A percentile compares a stretch with the other conserved stretches of the same genome.
Conservation (phyloP, 2,329 filamentous ascomycete species). For the Annulohypoxylon truncatum region DNA sequence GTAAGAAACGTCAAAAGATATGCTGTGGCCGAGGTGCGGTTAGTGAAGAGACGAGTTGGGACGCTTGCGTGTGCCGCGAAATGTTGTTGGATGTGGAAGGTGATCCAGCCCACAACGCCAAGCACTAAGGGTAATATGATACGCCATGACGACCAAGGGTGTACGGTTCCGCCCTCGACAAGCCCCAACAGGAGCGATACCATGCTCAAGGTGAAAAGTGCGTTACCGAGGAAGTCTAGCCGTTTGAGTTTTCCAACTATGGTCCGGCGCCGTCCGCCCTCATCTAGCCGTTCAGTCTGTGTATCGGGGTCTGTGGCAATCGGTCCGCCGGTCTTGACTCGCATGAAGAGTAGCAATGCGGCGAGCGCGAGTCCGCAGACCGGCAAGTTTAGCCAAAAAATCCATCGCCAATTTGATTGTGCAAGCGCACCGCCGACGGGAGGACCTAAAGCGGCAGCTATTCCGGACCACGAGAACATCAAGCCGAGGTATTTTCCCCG, state of each 20-base stretch:
- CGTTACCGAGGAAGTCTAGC: slow-evolving; percentile 48
- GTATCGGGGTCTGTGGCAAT: not conserved
- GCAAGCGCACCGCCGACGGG: slow-evolving; percentile 43
- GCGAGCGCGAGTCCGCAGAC: slow-evolving; percentile 27
- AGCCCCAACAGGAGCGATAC: slow-evolving; percentile 53
- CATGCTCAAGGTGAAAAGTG: slow-evolving; percentile 50
- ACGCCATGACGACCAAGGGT: slow-evolving; percentile 34
- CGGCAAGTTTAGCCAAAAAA: slow-evolving; percentile 54
- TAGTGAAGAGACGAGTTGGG: not conserved
- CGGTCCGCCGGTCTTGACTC: not conserved
- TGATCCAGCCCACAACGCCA: not conserved
- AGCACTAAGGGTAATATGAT: slow-evolving; percentile 28
- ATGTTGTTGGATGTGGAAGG: not conserved
- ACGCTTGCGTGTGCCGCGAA: too few species aligned
- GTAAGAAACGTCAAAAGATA: not conserved
- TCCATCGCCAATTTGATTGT: slow-evolving; percentile 53
- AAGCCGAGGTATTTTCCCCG: slow-evolving; percentile 55
- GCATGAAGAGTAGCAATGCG: not conserved
- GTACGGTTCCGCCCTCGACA: slow-evolving; percentile 39
- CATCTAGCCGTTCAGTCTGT: not conserved
- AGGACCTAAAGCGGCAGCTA: slow-evolving; percentile 50
- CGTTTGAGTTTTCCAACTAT: not conserved
- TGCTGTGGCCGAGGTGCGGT: not conserved
- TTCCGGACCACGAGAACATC: slow-evolving; percentile 45
- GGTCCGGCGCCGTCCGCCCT: not conserved